A percentile compares a stretch with the other conserved stretches of the same genome.
These are phyloP conservation scores for Coniochaeta ligniaria DNA, from an alignment of 2,329 filamentous ascomycete genomes.

Conservation along the genomic window DNA sequence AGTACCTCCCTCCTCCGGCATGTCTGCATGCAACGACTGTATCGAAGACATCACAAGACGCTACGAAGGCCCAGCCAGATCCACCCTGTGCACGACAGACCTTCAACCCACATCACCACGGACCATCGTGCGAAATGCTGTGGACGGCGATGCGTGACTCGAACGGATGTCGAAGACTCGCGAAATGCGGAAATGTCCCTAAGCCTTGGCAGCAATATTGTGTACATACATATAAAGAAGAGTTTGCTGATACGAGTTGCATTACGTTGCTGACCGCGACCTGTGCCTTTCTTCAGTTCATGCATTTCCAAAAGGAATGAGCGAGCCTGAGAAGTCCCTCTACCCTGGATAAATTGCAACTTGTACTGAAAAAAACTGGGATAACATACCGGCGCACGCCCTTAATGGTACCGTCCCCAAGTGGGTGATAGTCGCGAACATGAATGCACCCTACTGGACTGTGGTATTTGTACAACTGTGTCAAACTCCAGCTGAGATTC, in stretches of 20 bases:
- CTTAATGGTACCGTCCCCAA: too few species aligned
- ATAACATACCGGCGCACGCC: background rate
- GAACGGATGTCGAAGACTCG: background rate
- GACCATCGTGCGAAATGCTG: background rate
- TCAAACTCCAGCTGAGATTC: background rate
- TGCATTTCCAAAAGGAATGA: background rate
- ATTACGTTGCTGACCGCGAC: background rate
- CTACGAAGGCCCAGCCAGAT: background rate
- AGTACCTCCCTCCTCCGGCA: background rate
- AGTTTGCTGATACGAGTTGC: background rate
- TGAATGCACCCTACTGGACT: too few species aligned
- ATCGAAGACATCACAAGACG: background rate
- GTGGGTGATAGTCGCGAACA: too few species aligned
- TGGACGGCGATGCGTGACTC: background rate
- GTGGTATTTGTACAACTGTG: background rate
- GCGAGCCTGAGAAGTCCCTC: background rate
- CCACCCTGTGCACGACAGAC: background rate
- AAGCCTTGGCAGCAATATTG: background rate
- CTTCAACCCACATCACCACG: background rate
- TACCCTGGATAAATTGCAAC: background rate
- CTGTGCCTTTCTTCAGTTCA: background rate
- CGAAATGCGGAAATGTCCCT: background rate
- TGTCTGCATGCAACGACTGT: background rate
- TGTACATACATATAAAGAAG: background rate
- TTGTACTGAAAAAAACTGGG: background rate